These are phyloP conservation scores for Aspergillus neoniger DNA, from an alignment of 2,329 filamentous ascomycete species.

Conservation along the genomic window DNA sequence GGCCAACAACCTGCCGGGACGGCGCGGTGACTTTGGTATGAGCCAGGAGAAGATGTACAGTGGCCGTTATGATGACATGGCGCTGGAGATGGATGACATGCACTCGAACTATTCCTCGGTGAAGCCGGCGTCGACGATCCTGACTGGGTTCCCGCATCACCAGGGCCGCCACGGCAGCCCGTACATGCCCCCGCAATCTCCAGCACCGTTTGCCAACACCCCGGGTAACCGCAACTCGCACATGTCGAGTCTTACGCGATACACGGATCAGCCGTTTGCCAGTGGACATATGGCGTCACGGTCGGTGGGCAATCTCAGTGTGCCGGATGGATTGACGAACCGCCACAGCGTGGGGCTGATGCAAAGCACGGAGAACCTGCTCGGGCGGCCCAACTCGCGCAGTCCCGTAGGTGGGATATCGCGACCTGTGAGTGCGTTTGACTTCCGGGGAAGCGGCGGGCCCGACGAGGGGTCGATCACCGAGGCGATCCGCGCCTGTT, in stretches of 20 bases:
- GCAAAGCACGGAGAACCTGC: slow-evolving; percentile 49
- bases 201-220: slow-evolving; percentile 66
- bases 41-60: slow-evolving; percentile 65
- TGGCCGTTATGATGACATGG: slow-evolving; percentile 68
- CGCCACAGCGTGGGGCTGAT: slow-evolving; percentile 47
- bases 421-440: slow-evolving; percentile 56
- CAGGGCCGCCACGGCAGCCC: slow-evolving; percentile 57
- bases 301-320: slow-evolving; percentile 60
- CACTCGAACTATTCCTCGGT: slow-evolving; percentile 94
- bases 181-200: slow-evolving; percentile 82
- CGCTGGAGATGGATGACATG: slow-evolving; percentile 94
- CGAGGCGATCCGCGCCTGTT: slow-evolving; percentile 78
- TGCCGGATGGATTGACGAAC: slow-evolving; percentile 43
- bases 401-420: slow-evolving; percentile 53
- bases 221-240: slow-evolving; percentile 63
- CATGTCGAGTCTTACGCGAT: slow-evolving; percentile 66
- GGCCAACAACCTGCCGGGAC: slow-evolving; percentile 83
- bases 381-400: slow-evolving; percentile 42
- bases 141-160: slow-evolving; percentile 76
- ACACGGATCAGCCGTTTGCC: slow-evolving; percentile 62
- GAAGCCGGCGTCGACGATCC: slow-evolving; percentile 79
- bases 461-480: slow-evolving; percentile 79
- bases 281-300: slow-evolving; percentile 44
- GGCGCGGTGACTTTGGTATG: slow-evolving; percentile 67
- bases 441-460: slow-evolving; percentile 62